A percentile compares a stretch with the other conserved stretches of the same genome.
Evolutionary conservation across 2,329 filamentous ascomycete species (phyloP).

Genomic region (Drechslerella coelobrocha): DNA sequence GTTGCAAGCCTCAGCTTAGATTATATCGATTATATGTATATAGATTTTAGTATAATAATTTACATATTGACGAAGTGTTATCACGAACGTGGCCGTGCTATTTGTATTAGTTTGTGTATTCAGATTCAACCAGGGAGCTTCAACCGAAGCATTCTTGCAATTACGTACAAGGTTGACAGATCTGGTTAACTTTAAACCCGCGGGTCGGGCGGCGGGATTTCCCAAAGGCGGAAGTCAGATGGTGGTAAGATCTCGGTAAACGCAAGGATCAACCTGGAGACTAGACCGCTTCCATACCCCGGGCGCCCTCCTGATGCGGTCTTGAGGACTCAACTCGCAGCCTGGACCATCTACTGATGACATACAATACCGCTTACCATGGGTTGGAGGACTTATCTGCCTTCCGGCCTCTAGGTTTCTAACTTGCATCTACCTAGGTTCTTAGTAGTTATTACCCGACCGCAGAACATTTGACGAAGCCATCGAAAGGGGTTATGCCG

Average conservation of each 20-base stretch:
- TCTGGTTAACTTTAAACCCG: not conserved
- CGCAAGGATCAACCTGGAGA: not conserved
- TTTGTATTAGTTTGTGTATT: too few species aligned
- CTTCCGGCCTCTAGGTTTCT: too few species aligned
- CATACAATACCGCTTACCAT: not conserved
- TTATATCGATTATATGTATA: not conserved
- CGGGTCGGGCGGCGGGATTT: too few species aligned
- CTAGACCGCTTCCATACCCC: not conserved
- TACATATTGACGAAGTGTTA: not conserved
- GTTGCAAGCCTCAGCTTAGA: not conserved
- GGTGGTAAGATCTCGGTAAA: not conserved
- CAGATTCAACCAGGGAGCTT: too few species aligned
- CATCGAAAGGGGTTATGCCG: too few species aligned
- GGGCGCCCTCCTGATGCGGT: not conserved
- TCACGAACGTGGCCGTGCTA: not conserved
- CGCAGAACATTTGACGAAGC: too few species aligned
- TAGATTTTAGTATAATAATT: slow-evolving; percentile 8
- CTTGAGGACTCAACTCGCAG: not conserved
- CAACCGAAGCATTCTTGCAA: too few species aligned
- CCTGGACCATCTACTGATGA: not conserved
- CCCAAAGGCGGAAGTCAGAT: not conserved
- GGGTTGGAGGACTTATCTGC: too few species aligned
- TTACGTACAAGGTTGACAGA: slow-evolving; percentile 1
- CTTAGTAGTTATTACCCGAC: not conserved
- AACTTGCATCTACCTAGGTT: not conserved